Conservation (phyloP, 129 eudicot species). For the Centaurea solstitialis region DNA sequence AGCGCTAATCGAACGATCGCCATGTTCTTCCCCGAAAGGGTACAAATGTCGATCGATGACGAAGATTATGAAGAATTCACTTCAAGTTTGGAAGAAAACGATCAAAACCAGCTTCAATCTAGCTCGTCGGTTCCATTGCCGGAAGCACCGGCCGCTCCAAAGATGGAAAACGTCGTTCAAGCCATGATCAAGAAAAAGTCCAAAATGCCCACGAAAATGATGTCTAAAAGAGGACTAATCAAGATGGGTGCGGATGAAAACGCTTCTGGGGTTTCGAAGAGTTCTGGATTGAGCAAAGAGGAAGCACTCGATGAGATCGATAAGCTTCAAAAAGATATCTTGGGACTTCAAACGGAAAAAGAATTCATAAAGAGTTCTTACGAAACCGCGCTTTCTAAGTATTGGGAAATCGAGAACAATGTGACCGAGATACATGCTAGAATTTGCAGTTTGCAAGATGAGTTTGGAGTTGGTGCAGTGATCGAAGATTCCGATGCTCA, state of each 20-base stretch:
- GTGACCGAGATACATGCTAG: slow-evolving; percentile 53
- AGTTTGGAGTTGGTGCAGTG: slow-evolving; percentile 45
- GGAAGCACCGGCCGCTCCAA: slow-evolving; percentile 42
- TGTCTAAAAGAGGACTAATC: slow-evolving; percentile 58
- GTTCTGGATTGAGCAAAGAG: slow-evolving; percentile 57
- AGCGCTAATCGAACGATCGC: slow-evolving; percentile 71
- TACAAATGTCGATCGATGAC: slow-evolving; percentile 53
- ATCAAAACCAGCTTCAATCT: slow-evolving; percentile 4
- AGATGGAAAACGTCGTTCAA: slow-evolving; percentile 30
- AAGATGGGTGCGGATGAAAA: slow-evolving; percentile 35
- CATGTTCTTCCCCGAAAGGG: slow-evolving; percentile 60
- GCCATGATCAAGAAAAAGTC: slow-evolving; percentile 30
- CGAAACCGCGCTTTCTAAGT: slow-evolving; percentile 52
- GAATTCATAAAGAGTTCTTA: slow-evolving; percentile 76
- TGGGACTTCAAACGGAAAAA: slow-evolving; percentile 66
- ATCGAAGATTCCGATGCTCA: slow-evolving; percentile 72
- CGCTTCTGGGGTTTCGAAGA: slow-evolving; percentile 14
- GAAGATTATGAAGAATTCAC: slow-evolving; percentile 43
- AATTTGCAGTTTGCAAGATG: slow-evolving; percentile 68
- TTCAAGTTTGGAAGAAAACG: slow-evolving; percentile 15
- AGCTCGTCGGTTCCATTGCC: slow-evolving; percentile 26
- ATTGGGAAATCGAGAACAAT: slow-evolving; percentile 56
- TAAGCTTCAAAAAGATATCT: slow-evolving; percentile 67
- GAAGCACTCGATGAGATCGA: slow-evolving; percentile 61
- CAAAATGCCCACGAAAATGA: slow-evolving; percentile 46